Conservation (phyloP, 2,329 filamentous ascomycete genomes). For the Pseudogymnoascus sp. region DNA sequence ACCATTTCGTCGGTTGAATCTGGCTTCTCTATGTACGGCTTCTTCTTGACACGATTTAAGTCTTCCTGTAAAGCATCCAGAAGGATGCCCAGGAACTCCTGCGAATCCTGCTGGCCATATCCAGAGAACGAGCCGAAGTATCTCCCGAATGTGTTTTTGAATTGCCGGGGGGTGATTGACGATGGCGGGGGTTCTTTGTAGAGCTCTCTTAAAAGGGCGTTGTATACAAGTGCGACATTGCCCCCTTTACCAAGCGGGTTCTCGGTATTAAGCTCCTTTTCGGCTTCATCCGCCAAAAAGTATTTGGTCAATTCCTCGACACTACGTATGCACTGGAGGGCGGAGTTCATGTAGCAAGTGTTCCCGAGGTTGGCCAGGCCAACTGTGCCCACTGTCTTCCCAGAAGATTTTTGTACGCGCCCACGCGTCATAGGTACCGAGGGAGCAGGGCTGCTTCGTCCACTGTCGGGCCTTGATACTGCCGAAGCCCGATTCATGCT, state of each 20-base stretch:
- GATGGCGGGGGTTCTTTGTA: constrained; percentile 58
- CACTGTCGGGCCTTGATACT: constrained; percentile 37
- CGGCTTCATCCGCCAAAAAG: constrained; percentile 68
- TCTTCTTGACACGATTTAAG: constrained; percentile 84
- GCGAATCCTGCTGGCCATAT: constrained; percentile 93
- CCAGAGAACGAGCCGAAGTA: constrained; percentile 83
- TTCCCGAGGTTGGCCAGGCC: constrained; percentile 89
- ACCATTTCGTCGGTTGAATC: constrained; percentile 97
- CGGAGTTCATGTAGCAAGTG: constrained; percentile 99
- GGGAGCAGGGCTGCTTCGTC: constrained; percentile 57
- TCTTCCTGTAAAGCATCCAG: constrained; percentile 94
- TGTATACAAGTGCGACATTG: constrained; percentile 78
- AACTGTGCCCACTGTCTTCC: constrained; percentile 64
- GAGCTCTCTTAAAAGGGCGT: constrained; percentile 64
- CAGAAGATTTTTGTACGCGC: constrained; percentile 57
- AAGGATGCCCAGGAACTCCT: constrained; percentile 91
- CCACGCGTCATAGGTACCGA: constrained; percentile 60
- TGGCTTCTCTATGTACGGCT: constrained; percentile 95
- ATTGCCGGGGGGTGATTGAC: constrained; percentile 69
- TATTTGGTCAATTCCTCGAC: constrained; percentile 91
- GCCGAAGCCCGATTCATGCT: constrained; percentile 21
- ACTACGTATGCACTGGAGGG: constrained; percentile 85
- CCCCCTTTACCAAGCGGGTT: constrained; percentile 84
- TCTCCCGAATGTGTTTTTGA: constrained; percentile 74
- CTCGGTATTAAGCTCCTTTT: constrained; percentile 70